Conservation (phyloP, 108 stramenopile species). For the Schizochytrium sp. region DNA sequence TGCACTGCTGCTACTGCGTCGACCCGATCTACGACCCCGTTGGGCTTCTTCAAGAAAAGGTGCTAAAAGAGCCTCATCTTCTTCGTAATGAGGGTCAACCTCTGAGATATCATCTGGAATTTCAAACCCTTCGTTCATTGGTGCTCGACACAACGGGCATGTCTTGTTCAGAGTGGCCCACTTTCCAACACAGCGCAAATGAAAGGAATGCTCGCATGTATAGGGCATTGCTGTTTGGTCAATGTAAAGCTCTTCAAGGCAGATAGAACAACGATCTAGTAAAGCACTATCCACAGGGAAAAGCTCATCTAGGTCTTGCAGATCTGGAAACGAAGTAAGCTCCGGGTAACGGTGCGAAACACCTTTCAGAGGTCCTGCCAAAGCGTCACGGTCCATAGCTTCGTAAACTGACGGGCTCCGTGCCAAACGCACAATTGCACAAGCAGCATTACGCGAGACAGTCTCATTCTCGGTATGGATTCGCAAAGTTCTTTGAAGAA, state of each 20-base stretch:
- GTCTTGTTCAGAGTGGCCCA: not conserved
- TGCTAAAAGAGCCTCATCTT: constrained; percentile 45
- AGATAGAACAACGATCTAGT: constrained; percentile 46
- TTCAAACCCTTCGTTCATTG: not conserved
- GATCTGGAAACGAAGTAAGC: not conserved
- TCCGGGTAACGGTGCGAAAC: not conserved
- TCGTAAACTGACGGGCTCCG: not conserved
- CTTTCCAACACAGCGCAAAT: constrained; percentile 22
- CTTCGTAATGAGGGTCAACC: constrained; percentile 45
- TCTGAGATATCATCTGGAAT: constrained; percentile 29
- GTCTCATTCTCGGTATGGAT: constrained; percentile 16
- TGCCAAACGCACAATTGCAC: constrained; percentile 14
- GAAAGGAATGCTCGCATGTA: constrained; percentile 44
- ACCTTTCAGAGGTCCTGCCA: constrained; percentile 21
- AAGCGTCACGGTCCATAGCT: not conserved
- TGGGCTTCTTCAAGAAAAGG: constrained; percentile 32
- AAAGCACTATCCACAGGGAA: constrained; percentile 37
- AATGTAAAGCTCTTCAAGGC: constrained; percentile 32
- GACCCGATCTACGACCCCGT: no score
- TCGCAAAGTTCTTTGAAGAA: constrained; percentile 15
- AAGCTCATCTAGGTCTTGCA: constrained; percentile 32
- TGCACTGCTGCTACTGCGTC: not conserved
- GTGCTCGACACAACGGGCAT: constrained; percentile 44
- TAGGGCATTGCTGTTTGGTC: constrained; percentile 14
- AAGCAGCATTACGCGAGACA: constrained; percentile 2